Base-by-base conservation (phyloP, 2,329 filamentous ascomycete genomes). In the Sclerotinia glacialis region DNA sequence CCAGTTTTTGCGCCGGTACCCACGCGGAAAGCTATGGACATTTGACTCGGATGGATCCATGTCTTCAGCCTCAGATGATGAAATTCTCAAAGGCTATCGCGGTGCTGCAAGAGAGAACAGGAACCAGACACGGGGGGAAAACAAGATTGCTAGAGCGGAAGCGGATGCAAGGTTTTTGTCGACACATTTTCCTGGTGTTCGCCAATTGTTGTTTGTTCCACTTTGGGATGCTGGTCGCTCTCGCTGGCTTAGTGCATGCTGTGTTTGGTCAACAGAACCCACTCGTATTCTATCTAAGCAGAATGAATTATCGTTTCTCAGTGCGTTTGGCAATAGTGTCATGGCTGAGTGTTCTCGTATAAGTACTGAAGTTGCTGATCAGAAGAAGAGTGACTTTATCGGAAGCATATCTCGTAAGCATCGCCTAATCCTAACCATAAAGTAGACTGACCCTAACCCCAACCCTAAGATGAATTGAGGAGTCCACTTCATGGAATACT, bases 331-430 rank as follows among this genome's bases (percentile, higher is more conserved):
- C 11, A 81, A 81, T 66, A 81, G 79, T 23, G 83, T 82, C 60
- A 86, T 86, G 80, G 81, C 80, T 16, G 83, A 87, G 66, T 77
- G 85, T 8, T 81, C 81, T 0, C 78, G 83, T n/a, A 78, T 85
- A 56, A 82, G 86, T 67, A 83, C 82, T 0, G 75, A 82, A 46
- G 80, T 81, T 40, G 81, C 80, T 3, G 80, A 83, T 65, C 79
- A 79, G 26, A 83, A 84, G 52, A 87, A 86, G 70, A 81, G 81
- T 0, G 83, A 84, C 12, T 86, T 86, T 67, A 85, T 87, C 52
- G 83, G 83, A 1, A 85, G 81, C 37, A 85, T 87, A 69, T 85
- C 83, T 23, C 85, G 87, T 72, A 85, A 86, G 65, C 73, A 86
- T 18, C 78, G 85, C 42, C 7, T 28, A 21, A 53, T 21, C 16